These are phyloP conservation scores for Ophiognomonia clavigignenti-juglandacearum DNA, from an alignment of 2,329 filamentous ascomycete species.

Conservation along the genomic window DNA sequence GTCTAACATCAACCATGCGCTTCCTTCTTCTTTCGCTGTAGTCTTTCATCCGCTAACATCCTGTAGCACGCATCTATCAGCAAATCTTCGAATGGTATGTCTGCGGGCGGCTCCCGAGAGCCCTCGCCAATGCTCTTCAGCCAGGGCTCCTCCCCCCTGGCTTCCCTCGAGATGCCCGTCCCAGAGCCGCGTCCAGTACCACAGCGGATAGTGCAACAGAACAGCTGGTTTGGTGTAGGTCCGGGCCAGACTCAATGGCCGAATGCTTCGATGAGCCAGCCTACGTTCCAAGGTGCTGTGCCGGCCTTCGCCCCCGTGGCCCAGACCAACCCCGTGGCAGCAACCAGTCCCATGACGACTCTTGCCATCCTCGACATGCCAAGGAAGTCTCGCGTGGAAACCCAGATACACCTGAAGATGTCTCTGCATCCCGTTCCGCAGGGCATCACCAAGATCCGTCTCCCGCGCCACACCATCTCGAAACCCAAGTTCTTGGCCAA, in stretches of 20 bases:
- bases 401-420: conserved; percentile 86
- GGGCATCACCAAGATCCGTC: conserved; percentile 73
- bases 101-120: conserved; percentile 45
- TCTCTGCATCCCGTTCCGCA: conserved; percentile 70
- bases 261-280: conserved; percentile 13
- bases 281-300: neutral
- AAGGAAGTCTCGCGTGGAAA: conserved; percentile 88
- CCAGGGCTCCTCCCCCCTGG: conserved; percentile 49
- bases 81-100: conserved; percentile 45
- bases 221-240: conserved; percentile 12
- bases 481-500: conserved; percentile 89
- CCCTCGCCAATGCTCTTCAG: conserved; percentile 50
- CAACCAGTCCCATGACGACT: conserved; percentile 13
- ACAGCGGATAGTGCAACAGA: conserved; percentile 16
- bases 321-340: conserved; percentile 15
- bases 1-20: conserved; percentile 5
- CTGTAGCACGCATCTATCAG: conserved; percentile 43
- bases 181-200: conserved; percentile 28
- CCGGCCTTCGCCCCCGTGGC: neutral
- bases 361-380: conserved; percentile 59
- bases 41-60: conserved; percentile 21
- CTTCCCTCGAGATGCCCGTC: conserved; percentile 36
- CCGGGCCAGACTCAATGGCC: conserved; percentile 30
- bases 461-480: conserved; percentile 86
- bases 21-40: neutral